Percentiles rank a stretch among this genome's conserved stretches.
phyloP scores from a whole-genome alignment of 352 stramenopile species.

The Pythium chondricola region DNA sequence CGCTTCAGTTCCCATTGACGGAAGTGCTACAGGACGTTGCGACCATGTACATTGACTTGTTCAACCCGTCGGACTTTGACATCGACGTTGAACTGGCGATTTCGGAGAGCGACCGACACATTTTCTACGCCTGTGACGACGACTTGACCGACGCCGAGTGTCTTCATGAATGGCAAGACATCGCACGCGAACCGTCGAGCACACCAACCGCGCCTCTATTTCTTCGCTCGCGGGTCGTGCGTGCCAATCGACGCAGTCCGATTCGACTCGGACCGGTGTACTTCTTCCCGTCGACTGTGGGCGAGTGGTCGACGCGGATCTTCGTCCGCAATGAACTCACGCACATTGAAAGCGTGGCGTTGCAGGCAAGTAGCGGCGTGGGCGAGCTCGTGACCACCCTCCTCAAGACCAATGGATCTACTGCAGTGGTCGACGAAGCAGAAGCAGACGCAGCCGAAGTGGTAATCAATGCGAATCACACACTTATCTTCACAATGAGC shows the following conservation, averaged over 20 bases:
- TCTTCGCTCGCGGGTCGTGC: background rate
- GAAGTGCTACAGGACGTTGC: constrained; percentile 25
- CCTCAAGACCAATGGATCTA: background rate
- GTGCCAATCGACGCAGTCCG: constrained; percentile 18
- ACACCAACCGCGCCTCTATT: constrained; percentile 18
- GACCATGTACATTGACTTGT: constrained; percentile 27
- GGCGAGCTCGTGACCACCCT: constrained; percentile 25
- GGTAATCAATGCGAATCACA: background rate
- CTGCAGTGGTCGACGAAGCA: background rate
- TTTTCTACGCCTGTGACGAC: constrained; percentile 44
- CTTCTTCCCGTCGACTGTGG: constrained; percentile 40
- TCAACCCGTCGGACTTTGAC: constrained; percentile 42
- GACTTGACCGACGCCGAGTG: constrained; percentile 24
- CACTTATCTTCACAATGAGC: too few species aligned
- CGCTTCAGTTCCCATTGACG: constrained; percentile 27
- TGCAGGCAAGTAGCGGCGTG: constrained; percentile 36
- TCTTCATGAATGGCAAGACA: constrained; percentile 29
- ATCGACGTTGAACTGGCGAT: constrained; percentile 47
- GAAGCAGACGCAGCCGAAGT: background rate
- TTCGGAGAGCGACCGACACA: constrained; percentile 21
- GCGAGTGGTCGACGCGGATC: constrained; percentile 23
- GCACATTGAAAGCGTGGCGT: constrained; percentile 41
- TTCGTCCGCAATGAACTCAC: constrained; percentile 64
- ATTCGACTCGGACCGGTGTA: constrained; percentile 50
- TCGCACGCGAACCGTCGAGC: background rate